Base-by-base conservation (phyloP, 371 early-diverging fungal species). In the Choanephora cucurbitarum region DNA sequence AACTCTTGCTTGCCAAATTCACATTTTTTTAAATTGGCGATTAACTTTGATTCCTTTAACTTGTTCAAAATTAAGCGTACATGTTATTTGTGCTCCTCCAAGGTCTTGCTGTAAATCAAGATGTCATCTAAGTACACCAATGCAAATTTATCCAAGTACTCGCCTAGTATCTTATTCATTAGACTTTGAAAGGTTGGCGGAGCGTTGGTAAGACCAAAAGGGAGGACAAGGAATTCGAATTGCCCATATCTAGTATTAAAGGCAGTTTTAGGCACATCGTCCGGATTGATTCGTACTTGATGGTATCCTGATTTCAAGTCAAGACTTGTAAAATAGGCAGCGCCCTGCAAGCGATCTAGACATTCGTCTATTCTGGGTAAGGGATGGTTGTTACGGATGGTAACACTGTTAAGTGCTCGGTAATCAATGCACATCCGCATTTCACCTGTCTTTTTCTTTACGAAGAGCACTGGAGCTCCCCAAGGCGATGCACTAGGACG, bases 101-200 rank as follows among this genome's bases (percentile, higher is more conserved):
- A 13, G 7, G 65, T 70, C 11, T 69, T 50, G 7, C 76, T 75
- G 49, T 66, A 86, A n/a, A 90, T 78, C 0, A 87, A 53, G 1
- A 86, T 80, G 52, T 86, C 81, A 55, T 89, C 86, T 0, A 87
- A 40, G 39, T 81, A 88, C 0, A 80, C 66, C 0, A 81, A 43
- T 0, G 67, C 58, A 24, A 56, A 80, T 5, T 67, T 59, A 49
- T 79, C 79, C 0, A 75, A 22, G 22, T 62, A 56, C 2, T 69
- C 61, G 0, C 50, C 46, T 0, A 88, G 65, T 0, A 80, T 49
- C 0, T 53, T 11, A 39, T 66, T 52, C 71, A 82, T 83, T 24
- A 76, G 10, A 1, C 55, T 17, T 33, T n/a, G n/a, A n/a, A n/a
- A n/a, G n/a, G n/a, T n/a, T n/a, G n/a, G n/a, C n/a, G n/a, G n/a